Evolutionary conservation across 805 yeast species (phyloP).

Genomic region (Candida railenensis): DNA sequence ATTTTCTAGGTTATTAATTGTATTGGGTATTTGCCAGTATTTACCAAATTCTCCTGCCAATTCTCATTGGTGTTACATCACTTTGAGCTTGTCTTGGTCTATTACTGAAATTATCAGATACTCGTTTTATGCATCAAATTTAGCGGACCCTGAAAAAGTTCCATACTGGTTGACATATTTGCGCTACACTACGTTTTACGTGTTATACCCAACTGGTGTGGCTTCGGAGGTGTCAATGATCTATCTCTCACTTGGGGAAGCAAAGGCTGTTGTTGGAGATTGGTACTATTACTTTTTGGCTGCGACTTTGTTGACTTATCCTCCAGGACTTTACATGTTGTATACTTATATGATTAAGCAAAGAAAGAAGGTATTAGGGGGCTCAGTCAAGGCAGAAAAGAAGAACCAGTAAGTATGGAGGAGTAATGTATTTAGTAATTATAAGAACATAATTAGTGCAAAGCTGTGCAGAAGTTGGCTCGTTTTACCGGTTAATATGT

Average conservation of each 20-base stretch:
- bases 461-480: too few species aligned
- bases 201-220: conserved; percentile 92
- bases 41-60: conserved; percentile 73
- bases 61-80: conserved; percentile 55
- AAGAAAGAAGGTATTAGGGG: conserved; percentile 69
- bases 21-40: conserved; percentile 75
- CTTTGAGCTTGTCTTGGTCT: conserved; percentile 86
- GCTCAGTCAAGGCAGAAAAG: conserved; percentile 15
- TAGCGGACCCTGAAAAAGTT: conserved; percentile 49
- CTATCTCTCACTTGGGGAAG: conserved; percentile 68
- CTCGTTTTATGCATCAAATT: conserved; percentile 75
- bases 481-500: too few species aligned
- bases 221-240: conserved; percentile 74
- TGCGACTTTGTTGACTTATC: conserved; percentile 60
- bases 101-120: conserved; percentile 90
- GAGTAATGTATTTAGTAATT: too few species aligned
- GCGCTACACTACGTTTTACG: conserved; percentile 79
- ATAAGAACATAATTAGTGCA: too few species aligned
- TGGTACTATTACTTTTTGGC: conserved; percentile 57
- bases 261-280: conserved; percentile 49
- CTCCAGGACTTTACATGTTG: conserved; percentile 84
- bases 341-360: conserved; percentile 88
- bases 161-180: conserved; percentile 63
- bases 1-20: conserved; percentile 76
- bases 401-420: conserved; percentile 10